These are phyloP conservation scores for Triticum timopheevii DNA, from an alignment of 176 grass and related monocot species.

Conservation along the genomic window DNA sequence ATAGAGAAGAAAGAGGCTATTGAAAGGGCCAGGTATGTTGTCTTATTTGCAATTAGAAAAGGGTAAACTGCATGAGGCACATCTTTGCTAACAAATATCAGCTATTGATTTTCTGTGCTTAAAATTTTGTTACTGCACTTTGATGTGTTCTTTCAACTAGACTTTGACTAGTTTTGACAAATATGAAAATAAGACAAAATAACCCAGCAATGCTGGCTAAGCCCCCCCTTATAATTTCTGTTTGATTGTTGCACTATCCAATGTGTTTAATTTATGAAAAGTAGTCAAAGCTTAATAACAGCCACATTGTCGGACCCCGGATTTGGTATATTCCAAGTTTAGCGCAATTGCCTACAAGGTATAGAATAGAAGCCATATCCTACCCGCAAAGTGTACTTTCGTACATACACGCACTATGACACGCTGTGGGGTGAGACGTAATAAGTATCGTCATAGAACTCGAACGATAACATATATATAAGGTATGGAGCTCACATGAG, in stretches of 20 bases:
- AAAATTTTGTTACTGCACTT: background rate
- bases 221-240: background rate
- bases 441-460: no score
- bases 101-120: background rate
- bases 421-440: no score
- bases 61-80: background rate
- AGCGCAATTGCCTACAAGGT: no score
- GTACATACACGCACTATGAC: no score
- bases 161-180: constrained; percentile 6
- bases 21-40: constrained; percentile 76
- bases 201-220: background rate
- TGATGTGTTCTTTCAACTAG: background rate
- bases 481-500: no score
- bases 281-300: background rate
- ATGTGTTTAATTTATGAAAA: background rate
- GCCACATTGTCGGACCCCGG: no score
- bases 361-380: no score
- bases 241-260: background rate
- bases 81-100: background rate
- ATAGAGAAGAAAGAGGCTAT: constrained; percentile 68
- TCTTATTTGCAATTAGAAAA: constrained; percentile 25
- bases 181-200: background rate
- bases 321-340: no score
- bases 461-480: no score
- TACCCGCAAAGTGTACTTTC: no score